phyloP scores from a whole-genome alignment of 2,329 filamentous ascomycete species.

The Elsinoe australis region DNA sequence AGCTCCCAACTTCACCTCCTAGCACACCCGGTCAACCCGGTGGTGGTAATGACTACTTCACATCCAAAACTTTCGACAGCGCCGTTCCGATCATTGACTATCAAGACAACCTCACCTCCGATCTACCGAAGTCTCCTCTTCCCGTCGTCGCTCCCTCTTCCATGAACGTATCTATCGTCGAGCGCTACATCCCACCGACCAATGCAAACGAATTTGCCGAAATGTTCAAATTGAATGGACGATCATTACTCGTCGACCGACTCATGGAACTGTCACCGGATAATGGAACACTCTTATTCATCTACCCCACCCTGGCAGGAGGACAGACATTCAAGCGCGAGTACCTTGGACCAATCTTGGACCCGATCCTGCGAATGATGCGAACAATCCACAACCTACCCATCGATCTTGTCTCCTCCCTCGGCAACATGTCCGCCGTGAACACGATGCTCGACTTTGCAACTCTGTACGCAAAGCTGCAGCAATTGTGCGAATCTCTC shows the following conservation, averaged over 20 bases:
- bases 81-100: conserved; percentile 54
- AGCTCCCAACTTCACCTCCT: conserved; percentile 56
- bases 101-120: conserved; percentile 45
- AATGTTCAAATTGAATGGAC: conserved; percentile 48
- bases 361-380: conserved; percentile 52
- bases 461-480: conserved; percentile 34
- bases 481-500: conserved; percentile 24
- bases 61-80: conserved; percentile 53
- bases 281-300: conserved; percentile 52
- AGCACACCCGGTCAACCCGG: conserved; percentile 48
- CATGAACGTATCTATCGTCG: conserved; percentile 54
- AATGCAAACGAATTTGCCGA: conserved; percentile 51
- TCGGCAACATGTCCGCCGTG: conserved; percentile 49
- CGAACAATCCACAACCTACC: conserved; percentile 53
- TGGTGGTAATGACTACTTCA: conserved; percentile 54
- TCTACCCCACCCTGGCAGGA: conserved; percentile 54
- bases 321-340: conserved; percentile 51
- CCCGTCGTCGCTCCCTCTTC: conserved; percentile 54
- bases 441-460: conserved; percentile 49
- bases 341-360: conserved; percentile 54
- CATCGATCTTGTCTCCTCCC: conserved; percentile 46
- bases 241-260: conserved; percentile 54
- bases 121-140: conserved; percentile 44
- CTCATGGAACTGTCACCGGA: conserved; percentile 51
- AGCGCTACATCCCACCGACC: conserved; percentile 58